phyloP scores from a whole-genome alignment of 768 basidiomycete species.

The Suillus subalutaceus region DNA sequence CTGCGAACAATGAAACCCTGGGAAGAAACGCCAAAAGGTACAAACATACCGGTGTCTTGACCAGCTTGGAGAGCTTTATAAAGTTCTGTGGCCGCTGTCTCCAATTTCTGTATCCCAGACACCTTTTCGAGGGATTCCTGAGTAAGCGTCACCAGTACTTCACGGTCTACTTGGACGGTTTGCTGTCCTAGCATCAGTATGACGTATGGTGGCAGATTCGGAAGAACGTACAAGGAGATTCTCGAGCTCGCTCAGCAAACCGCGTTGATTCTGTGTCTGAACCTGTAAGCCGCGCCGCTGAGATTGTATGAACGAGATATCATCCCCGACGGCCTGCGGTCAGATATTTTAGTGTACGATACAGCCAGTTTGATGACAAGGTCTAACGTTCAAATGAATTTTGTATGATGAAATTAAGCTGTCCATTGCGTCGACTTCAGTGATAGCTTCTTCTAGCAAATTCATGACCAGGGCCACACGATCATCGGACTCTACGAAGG shows the following conservation, averaged over 20 bases:
- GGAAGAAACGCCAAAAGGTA: neutral
- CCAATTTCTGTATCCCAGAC: conserved; percentile 73
- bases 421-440: conserved; percentile 90
- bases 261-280: conserved; percentile 93
- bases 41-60: conserved; percentile 72
- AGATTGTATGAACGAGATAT: conserved; percentile 93
- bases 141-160: conserved; percentile 72
- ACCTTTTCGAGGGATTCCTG: conserved; percentile 89
- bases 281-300: conserved; percentile 97
- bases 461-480: conserved; percentile 84
- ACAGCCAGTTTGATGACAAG: conserved; percentile 11
- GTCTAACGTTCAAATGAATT: conserved; percentile 88
- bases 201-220: neutral
- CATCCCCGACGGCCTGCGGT: conserved; percentile 85
- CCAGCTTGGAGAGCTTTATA: conserved; percentile 95
- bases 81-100: conserved; percentile 82
- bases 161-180: conserved; percentile 91
- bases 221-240: conserved; percentile 69
- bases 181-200: conserved; percentile 50
- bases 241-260: conserved; percentile 82
- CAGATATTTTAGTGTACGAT: conserved; percentile 16
- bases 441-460: conserved; percentile 85
- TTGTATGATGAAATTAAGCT: conserved; percentile 90
- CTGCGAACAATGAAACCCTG: conserved; percentile 36
- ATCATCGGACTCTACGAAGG: conserved; percentile 96